Evolutionary conservation across 192 early-diverging fungal species (phyloP).

Genomic region (Coemansia sp.): DNA sequence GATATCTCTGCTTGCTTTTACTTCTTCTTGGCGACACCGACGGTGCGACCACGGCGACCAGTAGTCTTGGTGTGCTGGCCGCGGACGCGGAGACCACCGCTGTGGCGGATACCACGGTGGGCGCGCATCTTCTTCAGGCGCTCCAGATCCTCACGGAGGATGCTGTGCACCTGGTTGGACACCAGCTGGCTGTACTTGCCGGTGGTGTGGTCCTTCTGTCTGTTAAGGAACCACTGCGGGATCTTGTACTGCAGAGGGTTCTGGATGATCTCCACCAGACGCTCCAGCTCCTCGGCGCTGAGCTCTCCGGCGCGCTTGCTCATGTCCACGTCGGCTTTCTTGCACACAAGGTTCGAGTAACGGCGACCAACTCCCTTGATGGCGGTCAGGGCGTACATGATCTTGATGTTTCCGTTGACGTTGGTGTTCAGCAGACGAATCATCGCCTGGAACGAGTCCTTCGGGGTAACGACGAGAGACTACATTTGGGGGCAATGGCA

Average conservation of each 20-base stretch:
- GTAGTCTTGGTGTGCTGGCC: conserved; percentile 99
- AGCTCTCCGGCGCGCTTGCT: conserved; percentile 98
- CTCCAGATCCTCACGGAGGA: conserved; percentile 98
- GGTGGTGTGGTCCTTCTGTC: conserved; percentile 96
- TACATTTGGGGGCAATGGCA: conserved; percentile 4
- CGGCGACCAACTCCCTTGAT: conserved; percentile 99
- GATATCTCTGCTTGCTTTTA: neutral
- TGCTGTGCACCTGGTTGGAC: conserved; percentile 93
- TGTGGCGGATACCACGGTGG: conserved; percentile 99
- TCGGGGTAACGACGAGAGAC: conserved; percentile 89
- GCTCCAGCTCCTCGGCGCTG: conserved; percentile 96
- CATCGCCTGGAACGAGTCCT: conserved; percentile 96
- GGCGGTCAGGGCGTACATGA: conserved; percentile 93
- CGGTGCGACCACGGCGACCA: conserved; percentile 91
- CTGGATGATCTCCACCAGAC: conserved; percentile 97
- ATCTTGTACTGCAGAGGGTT: conserved; percentile 99
- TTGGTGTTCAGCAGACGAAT: conserved; percentile 99
- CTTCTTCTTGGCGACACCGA: conserved; percentile 38
- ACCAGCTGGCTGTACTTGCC: conserved; percentile 95
- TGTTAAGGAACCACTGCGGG: conserved; percentile 99
- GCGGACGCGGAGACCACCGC: conserved; percentile 97
- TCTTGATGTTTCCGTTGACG: conserved; percentile 93
- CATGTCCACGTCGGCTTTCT: conserved; percentile 99
- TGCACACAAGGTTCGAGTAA: conserved; percentile 98
- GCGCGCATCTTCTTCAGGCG: conserved; percentile 98